Percentiles rank a stretch among this genome's conserved stretches.
phyloP scores from a whole-genome alignment of 306 rosid species.

The Corylus americana region DNA sequence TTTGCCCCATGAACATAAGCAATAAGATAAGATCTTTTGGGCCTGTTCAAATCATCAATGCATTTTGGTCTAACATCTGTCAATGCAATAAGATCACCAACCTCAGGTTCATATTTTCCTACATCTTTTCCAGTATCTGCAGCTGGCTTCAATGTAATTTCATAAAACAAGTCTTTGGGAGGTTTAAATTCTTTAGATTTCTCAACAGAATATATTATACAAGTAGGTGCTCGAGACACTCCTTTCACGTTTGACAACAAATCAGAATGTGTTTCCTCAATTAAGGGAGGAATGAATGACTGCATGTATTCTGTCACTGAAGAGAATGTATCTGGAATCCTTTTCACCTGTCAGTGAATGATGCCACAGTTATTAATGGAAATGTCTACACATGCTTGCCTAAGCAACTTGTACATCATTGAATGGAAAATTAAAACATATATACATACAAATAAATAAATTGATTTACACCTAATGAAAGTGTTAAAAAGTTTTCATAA shows the following conservation, averaged over 20 bases:
- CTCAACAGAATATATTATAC: constrained; percentile 6
- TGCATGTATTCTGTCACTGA: constrained; percentile 10
- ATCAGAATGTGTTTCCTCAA: constrained; percentile 39
- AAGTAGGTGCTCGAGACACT: constrained; percentile 10
- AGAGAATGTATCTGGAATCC: constrained; percentile 29
- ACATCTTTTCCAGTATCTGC: background rate
- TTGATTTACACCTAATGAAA: too few species aligned
- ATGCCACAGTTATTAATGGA: background rate
- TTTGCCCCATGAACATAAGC: constrained; percentile 17
- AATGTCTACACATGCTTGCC: too few species aligned
- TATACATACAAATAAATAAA: too few species aligned
- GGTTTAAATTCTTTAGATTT: background rate
- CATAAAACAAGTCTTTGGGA: constrained; percentile 23
- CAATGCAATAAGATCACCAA: constrained; percentile 37
- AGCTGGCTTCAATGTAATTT: background rate
- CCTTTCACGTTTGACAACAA: constrained; percentile 6
- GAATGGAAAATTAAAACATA: too few species aligned
- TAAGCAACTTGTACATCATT: too few species aligned
- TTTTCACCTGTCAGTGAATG: constrained; percentile 24
- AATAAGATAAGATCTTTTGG: constrained; percentile 8
- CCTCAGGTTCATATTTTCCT: constrained; percentile 8
- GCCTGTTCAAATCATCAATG: constrained; percentile 26
- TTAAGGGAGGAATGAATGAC: constrained; percentile 35
- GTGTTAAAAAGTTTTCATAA: too few species aligned
- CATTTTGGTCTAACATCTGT: constrained; percentile 28